Conservation (phyloP, 352 stramenopile genomes). For the Lagenidium sp. region DNA sequence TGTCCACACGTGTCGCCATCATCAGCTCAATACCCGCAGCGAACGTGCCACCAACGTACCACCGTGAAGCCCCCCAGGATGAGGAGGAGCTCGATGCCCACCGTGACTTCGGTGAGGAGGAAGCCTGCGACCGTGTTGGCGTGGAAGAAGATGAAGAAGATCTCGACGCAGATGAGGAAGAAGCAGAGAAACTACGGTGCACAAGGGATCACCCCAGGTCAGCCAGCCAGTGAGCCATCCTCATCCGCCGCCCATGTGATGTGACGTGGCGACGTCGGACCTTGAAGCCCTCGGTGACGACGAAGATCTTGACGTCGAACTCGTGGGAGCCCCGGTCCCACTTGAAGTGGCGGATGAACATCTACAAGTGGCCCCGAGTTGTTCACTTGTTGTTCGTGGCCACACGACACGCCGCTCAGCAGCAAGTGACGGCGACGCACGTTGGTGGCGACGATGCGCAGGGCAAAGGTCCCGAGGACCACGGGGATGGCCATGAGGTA, state of each 20-base stretch:
- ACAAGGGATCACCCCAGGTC: no score
- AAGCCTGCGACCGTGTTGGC: constrained; percentile 49
- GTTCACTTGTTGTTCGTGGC: no score
- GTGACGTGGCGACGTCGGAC: no score
- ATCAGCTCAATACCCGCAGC: no score
- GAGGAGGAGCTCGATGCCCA: constrained; percentile 51
- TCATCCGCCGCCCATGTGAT: background rate
- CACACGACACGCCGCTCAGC: background rate
- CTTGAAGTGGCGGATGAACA: constrained; percentile 63
- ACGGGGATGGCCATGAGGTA: constrained; percentile 58
- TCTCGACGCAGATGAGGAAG: constrained; percentile 66
- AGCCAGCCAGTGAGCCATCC: no score
- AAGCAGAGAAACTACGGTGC: constrained; percentile 64
- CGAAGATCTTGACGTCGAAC: constrained; percentile 70
- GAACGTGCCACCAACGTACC: constrained; percentile 24
- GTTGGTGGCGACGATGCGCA: constrained; percentile 75
- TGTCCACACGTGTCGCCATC: no score
- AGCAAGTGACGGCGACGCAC: constrained; percentile 16
- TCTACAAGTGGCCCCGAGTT: no score
- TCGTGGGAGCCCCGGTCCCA: constrained; percentile 61
- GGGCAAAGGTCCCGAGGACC: constrained; percentile 58
- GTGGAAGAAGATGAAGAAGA: constrained; percentile 82
- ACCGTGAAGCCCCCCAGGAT: constrained; percentile 59
- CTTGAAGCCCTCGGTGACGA: constrained; percentile 70
- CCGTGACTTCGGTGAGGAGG: constrained; percentile 54